Conservation (phyloP, 1,284 basidiomycete genomes). For the Inonotus hispidus region DNA sequence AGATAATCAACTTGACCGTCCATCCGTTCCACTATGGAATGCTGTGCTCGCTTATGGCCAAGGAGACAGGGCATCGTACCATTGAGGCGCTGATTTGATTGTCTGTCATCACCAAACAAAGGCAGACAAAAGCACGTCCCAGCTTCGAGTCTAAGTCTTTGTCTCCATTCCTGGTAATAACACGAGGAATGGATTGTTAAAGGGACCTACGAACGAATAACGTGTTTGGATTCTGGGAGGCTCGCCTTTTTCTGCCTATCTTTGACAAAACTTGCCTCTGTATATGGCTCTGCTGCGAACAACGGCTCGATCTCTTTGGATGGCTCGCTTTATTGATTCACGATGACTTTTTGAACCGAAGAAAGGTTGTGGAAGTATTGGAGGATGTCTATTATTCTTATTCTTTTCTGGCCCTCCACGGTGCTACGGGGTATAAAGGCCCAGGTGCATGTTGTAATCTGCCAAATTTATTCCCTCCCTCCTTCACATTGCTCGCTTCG, state of each 20-base stretch:
- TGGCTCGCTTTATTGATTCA: not conserved
- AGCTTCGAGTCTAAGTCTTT: not conserved
- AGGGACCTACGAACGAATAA: not conserved
- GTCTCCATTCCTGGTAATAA: not conserved
- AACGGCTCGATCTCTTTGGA: not conserved
- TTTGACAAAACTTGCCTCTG: not conserved
- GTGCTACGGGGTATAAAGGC: not conserved
- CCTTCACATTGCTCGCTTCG: not conserved
- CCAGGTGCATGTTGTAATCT: no score
- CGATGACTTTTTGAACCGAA: not conserved
- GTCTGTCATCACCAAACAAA: not conserved
- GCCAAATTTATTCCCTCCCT: not conserved
- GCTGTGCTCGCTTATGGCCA: not conserved
- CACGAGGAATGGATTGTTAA: not conserved
- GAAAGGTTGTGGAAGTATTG: not conserved
- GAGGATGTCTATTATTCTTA: slow-evolving; percentile 1
- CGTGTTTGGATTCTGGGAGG: not conserved
- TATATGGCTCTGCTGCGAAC: not conserved
- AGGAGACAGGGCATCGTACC: not conserved
- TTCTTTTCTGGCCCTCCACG: not conserved
- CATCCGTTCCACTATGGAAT: not conserved
- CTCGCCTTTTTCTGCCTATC: not conserved
- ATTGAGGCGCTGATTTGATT: not conserved
- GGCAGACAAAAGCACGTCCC: not conserved
- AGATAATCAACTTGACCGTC: not conserved